Evolutionary conservation across 768 basidiomycete species (phyloP).

Genomic region (Stropharia rugosoannulata): DNA sequence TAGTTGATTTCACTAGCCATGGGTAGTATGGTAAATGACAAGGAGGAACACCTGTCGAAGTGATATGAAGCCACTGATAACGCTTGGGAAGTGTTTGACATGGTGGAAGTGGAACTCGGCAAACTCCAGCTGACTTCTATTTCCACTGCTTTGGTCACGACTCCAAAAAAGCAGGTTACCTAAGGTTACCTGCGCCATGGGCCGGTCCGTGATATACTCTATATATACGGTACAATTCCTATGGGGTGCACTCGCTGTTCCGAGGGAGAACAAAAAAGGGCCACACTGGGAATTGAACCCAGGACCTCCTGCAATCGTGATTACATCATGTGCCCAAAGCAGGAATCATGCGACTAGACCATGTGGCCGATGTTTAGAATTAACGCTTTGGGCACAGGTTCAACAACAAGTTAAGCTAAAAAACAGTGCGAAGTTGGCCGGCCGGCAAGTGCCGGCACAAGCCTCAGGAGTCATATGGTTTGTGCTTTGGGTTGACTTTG

Average conservation of each 20-base stretch:
- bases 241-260: too few species aligned
- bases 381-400: too few species aligned
- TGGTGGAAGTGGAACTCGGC: neutral
- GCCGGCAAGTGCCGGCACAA: too few species aligned
- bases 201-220: too few species aligned
- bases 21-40: neutral
- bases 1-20: neutral
- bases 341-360: constrained; percentile 13
- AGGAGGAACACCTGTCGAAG: neutral
- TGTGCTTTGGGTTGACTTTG: too few species aligned
- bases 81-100: neutral
- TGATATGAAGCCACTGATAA: neutral
- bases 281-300: constrained; percentile 14
- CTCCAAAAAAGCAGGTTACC: too few species aligned
- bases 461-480: too few species aligned
- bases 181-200: too few species aligned
- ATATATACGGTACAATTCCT: too few species aligned
- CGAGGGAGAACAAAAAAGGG: neutral
- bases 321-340: neutral
- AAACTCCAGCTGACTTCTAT: neutral
- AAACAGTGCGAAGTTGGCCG: too few species aligned
- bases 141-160: neutral
- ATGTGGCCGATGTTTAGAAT: constrained; percentile 6
- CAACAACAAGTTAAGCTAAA: too few species aligned
- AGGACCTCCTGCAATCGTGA: constrained; percentile 4